Conservation (phyloP, 106 monocot genomes). For the Ottelia alismoides region DNA sequence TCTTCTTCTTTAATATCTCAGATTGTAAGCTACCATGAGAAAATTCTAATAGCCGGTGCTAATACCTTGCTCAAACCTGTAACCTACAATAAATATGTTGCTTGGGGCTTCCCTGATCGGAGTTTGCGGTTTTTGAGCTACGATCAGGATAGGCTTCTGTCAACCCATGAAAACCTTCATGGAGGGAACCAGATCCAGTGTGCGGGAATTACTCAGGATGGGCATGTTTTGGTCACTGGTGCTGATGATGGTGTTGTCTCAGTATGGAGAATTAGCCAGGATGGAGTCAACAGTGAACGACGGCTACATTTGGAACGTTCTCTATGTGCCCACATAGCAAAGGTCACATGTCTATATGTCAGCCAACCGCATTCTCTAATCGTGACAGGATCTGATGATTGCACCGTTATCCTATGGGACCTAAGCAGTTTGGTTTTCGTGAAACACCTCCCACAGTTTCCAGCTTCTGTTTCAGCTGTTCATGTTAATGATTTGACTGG, state of each 20-base stretch:
- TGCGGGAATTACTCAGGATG: conserved; percentile 68
- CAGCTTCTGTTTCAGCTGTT: conserved; percentile 55
- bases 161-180: conserved; percentile 75
- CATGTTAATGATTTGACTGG: conserved; percentile 78
- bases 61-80: conserved; percentile 63
- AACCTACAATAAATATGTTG: conserved; percentile 56
- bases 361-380: conserved; percentile 71
- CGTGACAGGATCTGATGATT: conserved; percentile 68
- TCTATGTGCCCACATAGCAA: conserved; percentile 68
- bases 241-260: conserved; percentile 64
- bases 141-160: conserved; percentile 66
- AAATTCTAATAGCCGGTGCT: conserved; percentile 36
- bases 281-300: conserved; percentile 17
- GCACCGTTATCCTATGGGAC: conserved; percentile 76
- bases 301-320: conserved; percentile 28
- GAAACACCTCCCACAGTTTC: conserved; percentile 68
- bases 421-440: conserved; percentile 53
- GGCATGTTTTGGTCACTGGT: conserved; percentile 61
- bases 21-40: conserved; percentile 61
- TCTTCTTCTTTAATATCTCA: conserved; percentile 45
- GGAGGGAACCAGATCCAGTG: conserved; percentile 79
- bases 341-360: conserved; percentile 63
- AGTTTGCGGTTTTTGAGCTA: conserved; percentile 68
- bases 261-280: conserved; percentile 56
- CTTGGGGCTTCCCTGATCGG: conserved; percentile 85